phyloP scores from a whole-genome alignment of 1,284 basidiomycete genomes.

The Heliocybe sulcata region DNA sequence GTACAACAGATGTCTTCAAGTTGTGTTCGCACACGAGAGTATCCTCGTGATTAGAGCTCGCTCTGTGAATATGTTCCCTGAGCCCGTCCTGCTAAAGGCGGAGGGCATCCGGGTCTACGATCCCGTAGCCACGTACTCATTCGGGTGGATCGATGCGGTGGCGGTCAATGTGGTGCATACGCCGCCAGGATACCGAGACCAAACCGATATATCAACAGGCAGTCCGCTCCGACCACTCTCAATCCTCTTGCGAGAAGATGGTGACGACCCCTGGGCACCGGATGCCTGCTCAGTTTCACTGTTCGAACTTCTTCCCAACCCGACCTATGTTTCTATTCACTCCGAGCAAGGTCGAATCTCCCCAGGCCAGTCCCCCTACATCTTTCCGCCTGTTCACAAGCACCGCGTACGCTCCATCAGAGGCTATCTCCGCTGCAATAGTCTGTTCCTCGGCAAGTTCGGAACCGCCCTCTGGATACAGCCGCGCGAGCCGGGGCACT shows the following conservation, averaged over 20 bases:
- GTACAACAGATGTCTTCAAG: constrained; percentile 42
- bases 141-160: constrained; percentile 59
- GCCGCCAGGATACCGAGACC: background rate
- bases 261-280: constrained; percentile 50
- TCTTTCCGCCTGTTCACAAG: constrained; percentile 33
- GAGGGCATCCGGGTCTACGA: constrained; percentile 15
- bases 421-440: constrained; percentile 43
- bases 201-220: background rate
- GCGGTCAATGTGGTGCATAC: constrained; percentile 14
- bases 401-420: constrained; percentile 29
- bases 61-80: constrained; percentile 46
- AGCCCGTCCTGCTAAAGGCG: constrained; percentile 24
- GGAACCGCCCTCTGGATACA: constrained; percentile 56
- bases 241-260: constrained; percentile 47
- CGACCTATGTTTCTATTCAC: constrained; percentile 11
- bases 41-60: constrained; percentile 50
- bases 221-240: constrained; percentile 25
- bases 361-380: constrained; percentile 21
- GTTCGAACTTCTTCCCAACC: constrained; percentile 34
- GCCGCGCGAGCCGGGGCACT: constrained; percentile 27
- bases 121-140: constrained; percentile 38
- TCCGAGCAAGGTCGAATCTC: background rate
- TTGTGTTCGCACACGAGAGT: constrained; percentile 37
- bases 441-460: constrained; percentile 40
- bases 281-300: constrained; percentile 39